Evolutionary conservation across 1,139 yeast species (phyloP).

Genomic region (Suhomyces guaymorum): DNA sequence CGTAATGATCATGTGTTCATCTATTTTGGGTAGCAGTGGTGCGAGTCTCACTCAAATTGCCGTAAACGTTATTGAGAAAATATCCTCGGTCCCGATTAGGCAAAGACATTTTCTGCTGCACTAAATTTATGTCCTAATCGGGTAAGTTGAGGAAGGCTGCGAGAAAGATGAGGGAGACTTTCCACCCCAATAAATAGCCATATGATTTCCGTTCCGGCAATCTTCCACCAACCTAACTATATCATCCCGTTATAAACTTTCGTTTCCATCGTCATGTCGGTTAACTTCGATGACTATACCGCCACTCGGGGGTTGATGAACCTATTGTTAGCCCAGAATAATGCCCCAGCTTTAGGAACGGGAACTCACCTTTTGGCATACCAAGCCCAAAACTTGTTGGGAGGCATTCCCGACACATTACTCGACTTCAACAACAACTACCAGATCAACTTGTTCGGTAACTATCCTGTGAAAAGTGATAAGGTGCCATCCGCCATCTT

Average conservation of each 20-base stretch:
- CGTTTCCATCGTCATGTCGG: constrained; percentile 1
- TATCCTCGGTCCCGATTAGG: constrained; percentile 9
- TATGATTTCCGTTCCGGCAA: background rate
- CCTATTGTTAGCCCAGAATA: constrained; percentile 19
- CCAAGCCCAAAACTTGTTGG: constrained; percentile 26
- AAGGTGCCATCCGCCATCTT: constrained; percentile 35
- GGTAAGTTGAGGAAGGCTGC: constrained; percentile 8
- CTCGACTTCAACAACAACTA: constrained; percentile 21
- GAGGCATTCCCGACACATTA: constrained; percentile 26
- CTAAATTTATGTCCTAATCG: constrained; percentile 9
- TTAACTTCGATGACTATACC: constrained; percentile 11
- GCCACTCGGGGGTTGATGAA: constrained; percentile 20
- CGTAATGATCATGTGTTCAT: no score
- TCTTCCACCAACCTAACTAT: background rate
- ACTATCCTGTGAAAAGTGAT: constrained; percentile 33
- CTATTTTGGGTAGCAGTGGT: background rate
- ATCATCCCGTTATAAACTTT: background rate
- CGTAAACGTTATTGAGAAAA: no score
- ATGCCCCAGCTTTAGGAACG: constrained; percentile 21
- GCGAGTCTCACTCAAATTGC: no score
- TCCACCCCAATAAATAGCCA: constrained; percentile 4
- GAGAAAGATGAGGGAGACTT: background rate
- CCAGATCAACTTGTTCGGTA: constrained; percentile 38
- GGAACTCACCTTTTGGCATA: constrained; percentile 23
- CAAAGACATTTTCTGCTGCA: constrained; percentile 7